phyloP scores from a whole-genome alignment of 2,329 filamentous ascomycete genomes.

The Ceratocystis ficicola region DNA sequence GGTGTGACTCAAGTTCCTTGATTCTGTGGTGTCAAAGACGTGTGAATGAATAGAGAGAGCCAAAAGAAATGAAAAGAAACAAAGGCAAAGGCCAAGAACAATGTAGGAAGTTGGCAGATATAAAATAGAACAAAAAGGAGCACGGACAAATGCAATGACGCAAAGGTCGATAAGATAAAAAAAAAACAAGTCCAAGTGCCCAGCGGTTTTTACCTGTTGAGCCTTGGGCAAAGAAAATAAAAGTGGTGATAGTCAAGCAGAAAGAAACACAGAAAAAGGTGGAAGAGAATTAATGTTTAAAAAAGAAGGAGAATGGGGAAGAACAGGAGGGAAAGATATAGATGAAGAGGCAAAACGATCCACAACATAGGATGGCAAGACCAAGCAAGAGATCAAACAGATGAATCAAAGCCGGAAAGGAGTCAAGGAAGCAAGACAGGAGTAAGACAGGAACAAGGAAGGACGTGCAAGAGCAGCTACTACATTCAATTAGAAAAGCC shows the following conservation, averaged over 20 bases:
- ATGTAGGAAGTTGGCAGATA: constrained; percentile 4
- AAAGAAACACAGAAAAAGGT: background rate
- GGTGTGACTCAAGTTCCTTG: background rate
- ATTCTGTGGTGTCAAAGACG: background rate
- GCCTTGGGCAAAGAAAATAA: background rate
- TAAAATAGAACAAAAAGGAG: constrained; percentile 11
- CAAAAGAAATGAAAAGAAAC: background rate
- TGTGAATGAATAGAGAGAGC: background rate
- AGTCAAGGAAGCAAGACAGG: background rate
- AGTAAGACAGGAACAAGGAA: background rate
- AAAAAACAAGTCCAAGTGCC: background rate
- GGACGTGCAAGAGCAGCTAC: background rate
- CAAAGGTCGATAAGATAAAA: constrained; percentile 1
- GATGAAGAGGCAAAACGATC: background rate
- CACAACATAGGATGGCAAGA: background rate
- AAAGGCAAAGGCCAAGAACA: background rate
- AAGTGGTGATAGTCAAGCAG: background rate
- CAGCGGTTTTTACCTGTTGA: background rate
- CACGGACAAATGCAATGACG: constrained; percentile 1
- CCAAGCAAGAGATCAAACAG: background rate
- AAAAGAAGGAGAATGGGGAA: background rate
- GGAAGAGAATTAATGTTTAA: too few relatives aligned
- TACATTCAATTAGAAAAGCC: background rate
- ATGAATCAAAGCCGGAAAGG: background rate
- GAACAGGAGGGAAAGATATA: background rate